Percentiles rank a stretch among this genome's conserved stretches.
Conservation (phyloP, 2,329 filamentous ascomycete genomes). For the Trichoderma koningii region DNA sequence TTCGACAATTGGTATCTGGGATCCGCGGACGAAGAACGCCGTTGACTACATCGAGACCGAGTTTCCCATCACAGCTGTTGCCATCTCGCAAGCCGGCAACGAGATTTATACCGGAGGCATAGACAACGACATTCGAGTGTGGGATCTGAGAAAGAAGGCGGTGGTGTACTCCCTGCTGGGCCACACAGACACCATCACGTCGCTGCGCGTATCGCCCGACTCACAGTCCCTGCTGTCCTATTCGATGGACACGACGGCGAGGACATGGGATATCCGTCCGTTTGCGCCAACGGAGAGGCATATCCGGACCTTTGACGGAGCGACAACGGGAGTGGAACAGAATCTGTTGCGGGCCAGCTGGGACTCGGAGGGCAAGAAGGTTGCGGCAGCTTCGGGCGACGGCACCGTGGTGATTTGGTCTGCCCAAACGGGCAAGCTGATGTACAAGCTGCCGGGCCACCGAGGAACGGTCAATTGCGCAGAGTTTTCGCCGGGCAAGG, state of each 20-base stretch:
- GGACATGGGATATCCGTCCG: conserved; percentile 94
- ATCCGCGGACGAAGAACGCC: conserved; percentile 86
- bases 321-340: conserved; percentile 82
- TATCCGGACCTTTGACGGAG: conserved; percentile 89
- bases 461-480: conserved; percentile 95
- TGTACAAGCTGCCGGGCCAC: conserved; percentile 94
- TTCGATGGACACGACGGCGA: conserved; percentile 88
- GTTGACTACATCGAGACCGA: conserved; percentile 87
- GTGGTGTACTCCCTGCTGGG: conserved; percentile 85
- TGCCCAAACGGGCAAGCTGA: conserved; percentile 78
- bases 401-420: conserved; percentile 93
- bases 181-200: conserved; percentile 90
- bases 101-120: conserved; percentile 94
- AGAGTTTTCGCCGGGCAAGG: conserved; percentile 80
- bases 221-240: conserved; percentile 88
- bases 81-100: conserved; percentile 90
- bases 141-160: conserved; percentile 91
- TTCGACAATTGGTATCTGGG: conserved; percentile 92
- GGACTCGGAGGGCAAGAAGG: conserved; percentile 81
- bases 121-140: conserved; percentile 95
- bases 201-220: conserved; percentile 87
- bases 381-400: conserved; percentile 87
- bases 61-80: conserved; percentile 88
- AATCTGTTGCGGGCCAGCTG: conserved; percentile 89
- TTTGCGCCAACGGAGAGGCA: conserved; percentile 88